Conservation (phyloP, 495 filamentous ascomycete species). For the Rusavskia elegans region DNA sequence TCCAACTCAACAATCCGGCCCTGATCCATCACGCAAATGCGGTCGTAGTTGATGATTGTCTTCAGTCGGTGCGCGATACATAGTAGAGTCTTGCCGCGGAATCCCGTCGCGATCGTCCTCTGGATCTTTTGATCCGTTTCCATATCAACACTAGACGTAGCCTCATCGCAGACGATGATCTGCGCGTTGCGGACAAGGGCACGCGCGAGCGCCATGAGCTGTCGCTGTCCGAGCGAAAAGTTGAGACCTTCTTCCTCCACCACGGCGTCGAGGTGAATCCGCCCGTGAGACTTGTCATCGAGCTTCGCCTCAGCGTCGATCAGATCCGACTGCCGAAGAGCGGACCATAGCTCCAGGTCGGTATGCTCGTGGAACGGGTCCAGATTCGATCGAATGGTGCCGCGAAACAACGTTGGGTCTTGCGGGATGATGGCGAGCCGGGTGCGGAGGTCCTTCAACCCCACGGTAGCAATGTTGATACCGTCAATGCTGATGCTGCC, state of each 20-base stretch:
- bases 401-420: conserved; percentile 86
- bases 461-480: conserved; percentile 71
- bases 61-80: conserved; percentile 90
- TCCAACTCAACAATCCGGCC: conserved; percentile 77
- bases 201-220: conserved; percentile 86
- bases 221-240: conserved; percentile 90
- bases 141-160: conserved; percentile 84
- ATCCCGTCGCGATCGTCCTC: conserved; percentile 70
- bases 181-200: conserved; percentile 72
- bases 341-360: conserved; percentile 78
- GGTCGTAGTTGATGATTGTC: conserved; percentile 87
- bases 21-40: conserved; percentile 89
- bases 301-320: conserved; percentile 24
- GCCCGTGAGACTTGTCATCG: conserved; percentile 18
- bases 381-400: conserved; percentile 78
- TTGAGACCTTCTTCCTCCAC: conserved; percentile 95
- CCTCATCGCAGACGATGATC: conserved; percentile 95
- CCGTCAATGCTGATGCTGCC: conserved; percentile 85
- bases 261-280: conserved; percentile 65
- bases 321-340: conserved; percentile 67
- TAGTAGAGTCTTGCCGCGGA: conserved; percentile 75
- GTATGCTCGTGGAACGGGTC: conserved; percentile 83
- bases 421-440: conserved; percentile 91
- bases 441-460: conserved; percentile 72
- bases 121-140: conserved; percentile 96